These are phyloP conservation scores for Mucor velutinosus DNA, from an alignment of 371 early-diverging fungal species.

Conservation along the genomic window DNA sequence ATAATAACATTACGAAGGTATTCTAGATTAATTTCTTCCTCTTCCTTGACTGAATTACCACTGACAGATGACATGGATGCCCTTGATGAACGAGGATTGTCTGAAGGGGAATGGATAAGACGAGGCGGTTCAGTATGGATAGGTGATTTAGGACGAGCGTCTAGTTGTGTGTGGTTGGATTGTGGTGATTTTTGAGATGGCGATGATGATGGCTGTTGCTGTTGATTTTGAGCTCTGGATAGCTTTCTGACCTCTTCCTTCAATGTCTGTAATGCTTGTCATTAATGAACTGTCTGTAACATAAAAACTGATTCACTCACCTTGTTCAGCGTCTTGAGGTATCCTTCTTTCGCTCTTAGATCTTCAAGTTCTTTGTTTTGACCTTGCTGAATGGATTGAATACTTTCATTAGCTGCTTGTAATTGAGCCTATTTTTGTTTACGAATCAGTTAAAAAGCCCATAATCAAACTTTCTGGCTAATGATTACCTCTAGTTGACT, in stretches of 20 bases:
- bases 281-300: background rate
- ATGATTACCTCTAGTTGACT: slow-evolving; percentile 11
- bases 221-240: slow-evolving; percentile 23
- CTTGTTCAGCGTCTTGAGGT: slow-evolving; percentile 69
- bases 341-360: slow-evolving; percentile 60
- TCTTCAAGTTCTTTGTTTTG: slow-evolving; percentile 56
- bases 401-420: slow-evolving; percentile 10
- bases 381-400: slow-evolving; percentile 19
- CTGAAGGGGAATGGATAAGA: background rate
- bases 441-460: no score
- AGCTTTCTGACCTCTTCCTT: slow-evolving; percentile 71
- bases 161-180: slow-evolving; percentile 5
- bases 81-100: slow-evolving; percentile 7
- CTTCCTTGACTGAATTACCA: slow-evolving; percentile 23
- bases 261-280: slow-evolving; percentile 44
- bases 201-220: slow-evolving; percentile 6
- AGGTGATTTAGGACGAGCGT: slow-evolving; percentile 14
- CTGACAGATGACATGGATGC: slow-evolving; percentile 21
- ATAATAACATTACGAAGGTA: slow-evolving; percentile 85
- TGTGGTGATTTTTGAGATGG: slow-evolving; percentile 12
- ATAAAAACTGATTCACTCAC: slow-evolving; percentile 18
- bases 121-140: slow-evolving; percentile 14
- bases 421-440: slow-evolving; percentile 13
- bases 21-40: slow-evolving; percentile 74
- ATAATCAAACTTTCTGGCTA: no score